phyloP scores from a whole-genome alignment of 352 stramenopile genomes.

The Peronosclerospora sorghi region DNA sequence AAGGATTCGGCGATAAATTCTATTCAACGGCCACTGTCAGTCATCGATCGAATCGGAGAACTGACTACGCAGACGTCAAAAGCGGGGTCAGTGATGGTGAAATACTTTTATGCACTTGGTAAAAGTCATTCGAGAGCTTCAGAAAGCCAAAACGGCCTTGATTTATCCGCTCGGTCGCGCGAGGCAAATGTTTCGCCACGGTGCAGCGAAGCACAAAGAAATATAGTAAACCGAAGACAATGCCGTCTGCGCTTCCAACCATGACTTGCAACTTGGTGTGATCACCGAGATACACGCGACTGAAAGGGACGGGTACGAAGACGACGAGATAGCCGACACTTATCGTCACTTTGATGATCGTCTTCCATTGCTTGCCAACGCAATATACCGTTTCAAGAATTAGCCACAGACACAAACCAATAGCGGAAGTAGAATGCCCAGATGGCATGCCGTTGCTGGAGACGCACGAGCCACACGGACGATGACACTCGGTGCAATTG shows the following conservation, averaged over 20 bases:
- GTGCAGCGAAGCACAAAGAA: constrained; percentile 34
- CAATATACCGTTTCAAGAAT: constrained; percentile 34
- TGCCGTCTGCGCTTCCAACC: constrained; percentile 27
- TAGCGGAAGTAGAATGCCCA: constrained; percentile 38
- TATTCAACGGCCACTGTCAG: too few species aligned
- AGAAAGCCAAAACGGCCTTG: constrained; percentile 17
- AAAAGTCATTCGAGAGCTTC: constrained; percentile 33
- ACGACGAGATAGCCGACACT: constrained; percentile 13
- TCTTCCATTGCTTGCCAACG: constrained; percentile 15
- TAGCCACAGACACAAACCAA: constrained; percentile 39
- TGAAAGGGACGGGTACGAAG: constrained; percentile 44
- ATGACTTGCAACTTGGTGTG: constrained; percentile 38
- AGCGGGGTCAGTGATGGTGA: constrained; percentile 3
- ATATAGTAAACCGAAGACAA: constrained; percentile 30
- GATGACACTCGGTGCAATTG: constrained; percentile 32
- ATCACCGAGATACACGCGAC: constrained; percentile 47
- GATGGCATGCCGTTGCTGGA: constrained; percentile 39
- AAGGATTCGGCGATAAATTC: too few species aligned
- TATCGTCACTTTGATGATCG: constrained; percentile 5
- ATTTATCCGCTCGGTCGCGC: constrained; percentile 16
- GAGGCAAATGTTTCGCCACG: constrained; percentile 20
- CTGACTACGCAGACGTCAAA: too few species aligned
- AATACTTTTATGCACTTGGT: constrained; percentile 4
- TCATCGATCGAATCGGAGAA: too few species aligned
- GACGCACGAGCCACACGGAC: constrained; percentile 39